Evolutionary conservation across 1,284 basidiomycete genomes (phyloP).

Genomic region (Tylopilus orsonianus): DNA sequence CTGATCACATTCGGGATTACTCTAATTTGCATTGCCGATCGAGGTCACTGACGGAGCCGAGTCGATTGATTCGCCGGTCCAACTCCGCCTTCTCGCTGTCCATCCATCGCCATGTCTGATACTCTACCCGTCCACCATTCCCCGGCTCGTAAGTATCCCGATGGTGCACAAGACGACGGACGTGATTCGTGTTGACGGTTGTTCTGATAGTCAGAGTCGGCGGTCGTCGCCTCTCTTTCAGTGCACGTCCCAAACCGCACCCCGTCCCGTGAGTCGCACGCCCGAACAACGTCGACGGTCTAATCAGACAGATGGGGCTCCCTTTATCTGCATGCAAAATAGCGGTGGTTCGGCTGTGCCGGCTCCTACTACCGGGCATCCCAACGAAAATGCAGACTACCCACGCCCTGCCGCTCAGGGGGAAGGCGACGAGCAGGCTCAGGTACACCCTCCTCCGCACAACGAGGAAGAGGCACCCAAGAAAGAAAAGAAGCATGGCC

Average conservation of each 20-base stretch:
- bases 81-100: slow-evolving; percentile 16
- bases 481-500: slow-evolving; percentile 50
- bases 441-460: slow-evolving; percentile 36
- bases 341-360: slow-evolving; percentile 28
- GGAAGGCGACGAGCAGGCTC: slow-evolving; percentile 36
- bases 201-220: slow-evolving; percentile 56
- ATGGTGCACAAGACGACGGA: too few species aligned
- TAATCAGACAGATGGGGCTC: not conserved
- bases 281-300: too few species aligned
- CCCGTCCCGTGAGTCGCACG: slow-evolving; percentile 37
- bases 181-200: not conserved
- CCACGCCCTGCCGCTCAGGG: slow-evolving; percentile 56
- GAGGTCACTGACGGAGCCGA: slow-evolving; percentile 6
- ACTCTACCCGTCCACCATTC: slow-evolving; percentile 20
- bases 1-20: not conserved
- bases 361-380: slow-evolving; percentile 24
- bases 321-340: not conserved
- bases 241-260: slow-evolving; percentile 41
- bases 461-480: slow-evolving; percentile 53
- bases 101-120: slow-evolving; percentile 27
- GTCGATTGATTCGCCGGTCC: not conserved
- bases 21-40: too few species aligned
- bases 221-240: slow-evolving; percentile 58
- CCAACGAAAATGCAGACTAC: slow-evolving; percentile 50
- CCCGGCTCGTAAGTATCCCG: slow-evolving; percentile 25